A percentile compares a stretch with the other conserved stretches of the same genome.
Conservation (phyloP, 768 basidiomycete genomes). For the Tylopilus cervinicoccineus region DNA sequence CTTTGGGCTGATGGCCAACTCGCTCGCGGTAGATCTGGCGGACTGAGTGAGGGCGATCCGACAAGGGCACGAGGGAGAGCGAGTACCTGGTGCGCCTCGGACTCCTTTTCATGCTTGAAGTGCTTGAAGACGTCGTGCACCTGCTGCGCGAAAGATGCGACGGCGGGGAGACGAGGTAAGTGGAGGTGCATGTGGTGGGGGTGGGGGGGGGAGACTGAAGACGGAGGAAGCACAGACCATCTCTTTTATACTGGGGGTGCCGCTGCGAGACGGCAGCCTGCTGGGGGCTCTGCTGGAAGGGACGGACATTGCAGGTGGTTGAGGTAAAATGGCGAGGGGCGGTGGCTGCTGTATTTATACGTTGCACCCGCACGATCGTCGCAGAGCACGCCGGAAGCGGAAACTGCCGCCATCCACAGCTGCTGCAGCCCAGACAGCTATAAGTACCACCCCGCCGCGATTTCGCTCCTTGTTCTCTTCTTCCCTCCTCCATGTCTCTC, state of each 20-base stretch:
- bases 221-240: slow-evolving; percentile 34
- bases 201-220: neutral
- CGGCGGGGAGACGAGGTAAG: slow-evolving; percentile 25
- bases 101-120: slow-evolving; percentile 74
- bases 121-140: slow-evolving; percentile 64
- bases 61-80: slow-evolving; percentile 1
- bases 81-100: slow-evolving; percentile 78
- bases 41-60: slow-evolving; percentile 1
- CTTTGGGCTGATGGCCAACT: slow-evolving; percentile 66
- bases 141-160: slow-evolving; percentile 45
- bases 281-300: slow-evolving; percentile 26
- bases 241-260: slow-evolving; percentile 41
- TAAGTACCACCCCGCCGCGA: neutral
- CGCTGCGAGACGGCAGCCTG: slow-evolving; percentile 34
- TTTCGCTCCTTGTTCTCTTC: neutral
- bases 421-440: no score
- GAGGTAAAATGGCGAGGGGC: slow-evolving; percentile 15
- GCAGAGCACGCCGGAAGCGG: no score
- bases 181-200: slow-evolving; percentile 25
- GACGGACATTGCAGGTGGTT: slow-evolving; percentile 20
- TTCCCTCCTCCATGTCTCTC: slow-evolving; percentile 18
- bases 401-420: no score
- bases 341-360: slow-evolving; percentile 21
- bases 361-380: neutral
- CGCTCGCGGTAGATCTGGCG: slow-evolving; percentile 70